Base-by-base conservation (phyloP, 2,329 filamentous ascomycete species). In the Aspergillus transmontanensis region DNA sequence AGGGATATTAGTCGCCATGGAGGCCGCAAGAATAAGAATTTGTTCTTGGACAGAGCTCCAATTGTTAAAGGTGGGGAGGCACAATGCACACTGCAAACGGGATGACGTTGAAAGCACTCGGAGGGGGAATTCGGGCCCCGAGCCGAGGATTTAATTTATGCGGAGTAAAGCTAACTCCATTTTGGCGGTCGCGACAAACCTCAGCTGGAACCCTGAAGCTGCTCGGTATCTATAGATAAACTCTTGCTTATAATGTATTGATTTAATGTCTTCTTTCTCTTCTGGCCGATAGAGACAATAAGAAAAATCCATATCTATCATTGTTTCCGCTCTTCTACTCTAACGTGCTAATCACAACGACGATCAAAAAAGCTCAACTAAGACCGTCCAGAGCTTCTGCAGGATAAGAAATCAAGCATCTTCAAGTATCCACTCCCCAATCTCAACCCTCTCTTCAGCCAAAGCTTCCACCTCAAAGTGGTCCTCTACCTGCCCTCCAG, bases 1-100 rank as follows among this genome's bases (percentile, higher is more conserved):
- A 19, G 93, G 93, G 61, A 94, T 82, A 61, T 83, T 82, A 71
- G 86, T 85, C 57, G 92, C 87, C 94, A 97, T 97, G 67, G 62
- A 80, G 26, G 34, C 21, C 16, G 43, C 21, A 36, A 10, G n/a
- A n/a, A 39, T 46, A 36, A 39, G 57, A 26, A 30, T 59, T 58
- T 58, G 28, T 39, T 41, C 39, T 43, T 28, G 39, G 43, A 57
- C 61, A 51, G 63, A 54, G 62, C 58, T 51, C 53, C 53, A 58
- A 41, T 28, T 39, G 59, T 28, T 57, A 32, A 39, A 30, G 32
- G 56, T 46, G 36, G 58, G 57, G 58, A 58, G 48, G 50, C 53
- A 32, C 46, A 32, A 64, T 64, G 50, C 59, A 66, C 54, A 50
- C 53, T 32, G 36, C 48, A 59, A 58, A 57, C 59, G 66, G 66